Evolutionary conservation across 1,284 basidiomycete genomes (phyloP), one percentile per base, ranked within the genome.

Genomic region (Meira nashicola): DNA sequence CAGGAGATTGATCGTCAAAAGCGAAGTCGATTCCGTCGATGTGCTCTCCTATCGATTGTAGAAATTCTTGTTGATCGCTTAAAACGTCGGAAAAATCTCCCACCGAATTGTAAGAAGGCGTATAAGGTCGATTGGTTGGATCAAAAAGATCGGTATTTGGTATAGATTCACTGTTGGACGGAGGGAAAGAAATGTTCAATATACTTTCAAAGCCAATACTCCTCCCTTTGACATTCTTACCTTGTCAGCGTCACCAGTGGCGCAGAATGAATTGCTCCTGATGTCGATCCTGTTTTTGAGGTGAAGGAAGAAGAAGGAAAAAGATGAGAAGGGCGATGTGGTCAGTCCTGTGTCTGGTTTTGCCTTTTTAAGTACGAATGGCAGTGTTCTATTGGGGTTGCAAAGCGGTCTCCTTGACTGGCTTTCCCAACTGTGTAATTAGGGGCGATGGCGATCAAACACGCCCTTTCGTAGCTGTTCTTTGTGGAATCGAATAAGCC

Each of bases 211-310:
- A 14, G 6, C 2, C 2, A 4, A 15, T 38, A 4, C 49, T 41
- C 15, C 15, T 39, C 37, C 7, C 5, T 41, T 39, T 19, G 23
- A 4, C 23, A 41, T n/a, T 21, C 50, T 53, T 33, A 53, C 50
- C 50, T 53, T 17, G 50, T 33, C 4, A 53, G 28, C 19, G 50
- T 53, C 28, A 53, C 12, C 14, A 12, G 21, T 17, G 50, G 50
- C 14, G 50, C 50, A 53, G 50, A 53, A 53, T 14, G 37, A 53
- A 41, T 53, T 53, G 17, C 28, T 33, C 28, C 28, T 33, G 50
- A 53, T 17, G 21, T 53, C n/a, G 50, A 17, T 5, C 50, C 50
- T 53, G 46, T 21, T 17, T 48, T 19, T 25, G 17, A 53, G 50
- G 23, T 44, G 43, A 4, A 9, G 43, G 15, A 21, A 41, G 37